Evolutionary conservation across 148 eudicot species (phyloP).

Genomic region (Rhododendron ovatum): DNA sequence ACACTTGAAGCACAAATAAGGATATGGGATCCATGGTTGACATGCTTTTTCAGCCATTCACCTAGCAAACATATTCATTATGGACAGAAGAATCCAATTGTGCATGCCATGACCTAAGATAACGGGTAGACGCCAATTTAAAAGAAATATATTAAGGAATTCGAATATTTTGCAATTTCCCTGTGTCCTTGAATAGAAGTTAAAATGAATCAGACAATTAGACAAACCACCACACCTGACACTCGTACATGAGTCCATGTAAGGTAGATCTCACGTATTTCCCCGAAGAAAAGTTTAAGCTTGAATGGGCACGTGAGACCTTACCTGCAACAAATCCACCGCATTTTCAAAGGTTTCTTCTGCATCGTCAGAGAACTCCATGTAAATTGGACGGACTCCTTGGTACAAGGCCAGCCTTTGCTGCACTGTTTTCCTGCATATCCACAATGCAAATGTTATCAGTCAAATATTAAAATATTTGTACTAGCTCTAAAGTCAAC

Average conservation of each 20-base stretch:
- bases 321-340: slow-evolving; percentile 52
- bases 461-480: neutral
- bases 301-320: slow-evolving; percentile 12
- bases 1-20: neutral
- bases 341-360: slow-evolving; percentile 76
- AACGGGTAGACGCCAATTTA: neutral
- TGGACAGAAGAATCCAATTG: too few relatives aligned
- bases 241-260: neutral
- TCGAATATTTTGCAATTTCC: neutral
- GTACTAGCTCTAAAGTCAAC: slow-evolving; percentile 1
- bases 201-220: neutral
- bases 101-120: neutral
- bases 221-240: neutral
- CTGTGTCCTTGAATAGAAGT: neutral
- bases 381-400: slow-evolving; percentile 82
- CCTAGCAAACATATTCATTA: neutral
- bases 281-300: neutral
- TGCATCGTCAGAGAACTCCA: slow-evolving; percentile 76
- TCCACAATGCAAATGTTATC: neutral
- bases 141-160: neutral
- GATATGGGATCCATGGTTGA: neutral
- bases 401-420: slow-evolving; percentile 90
- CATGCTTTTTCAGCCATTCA: neutral
- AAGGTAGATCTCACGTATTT: neutral
- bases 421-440: slow-evolving; percentile 77